Conservation (phyloP, 768 basidiomycete species). For the Tricholoma furcatifolium region DNA sequence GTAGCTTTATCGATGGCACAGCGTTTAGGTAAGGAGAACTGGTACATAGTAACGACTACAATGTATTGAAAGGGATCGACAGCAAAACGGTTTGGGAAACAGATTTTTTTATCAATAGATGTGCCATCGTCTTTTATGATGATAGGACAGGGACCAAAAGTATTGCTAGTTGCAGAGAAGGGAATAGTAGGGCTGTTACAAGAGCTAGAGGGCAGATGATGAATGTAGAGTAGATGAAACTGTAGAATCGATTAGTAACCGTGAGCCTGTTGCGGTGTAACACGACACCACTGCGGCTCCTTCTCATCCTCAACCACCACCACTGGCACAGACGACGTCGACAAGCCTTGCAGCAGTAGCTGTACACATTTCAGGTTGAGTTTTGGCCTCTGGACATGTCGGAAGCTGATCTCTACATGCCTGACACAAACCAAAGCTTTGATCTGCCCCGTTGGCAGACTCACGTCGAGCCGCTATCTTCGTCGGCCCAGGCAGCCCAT, state of each 20-base stretch:
- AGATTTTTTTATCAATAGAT: slow-evolving; percentile 76
- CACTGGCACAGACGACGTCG: background rate
- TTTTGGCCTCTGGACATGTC: slow-evolving; percentile 49
- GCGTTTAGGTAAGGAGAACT: slow-evolving; percentile 61
- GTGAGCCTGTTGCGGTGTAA: slow-evolving; percentile 19
- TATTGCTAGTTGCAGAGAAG: slow-evolving; percentile 60
- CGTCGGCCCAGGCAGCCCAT: slow-evolving; percentile 50
- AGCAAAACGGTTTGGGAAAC: slow-evolving; percentile 66
- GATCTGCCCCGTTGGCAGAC: slow-evolving; percentile 76
- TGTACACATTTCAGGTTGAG: slow-evolving; percentile 12
- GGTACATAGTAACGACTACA: background rate
- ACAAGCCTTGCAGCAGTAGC: slow-evolving; percentile 14
- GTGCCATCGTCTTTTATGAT: slow-evolving; percentile 38
- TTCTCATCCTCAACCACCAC: slow-evolving; percentile 8
- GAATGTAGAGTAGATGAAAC: background rate
- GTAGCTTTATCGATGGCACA: slow-evolving; percentile 72
- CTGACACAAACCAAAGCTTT: slow-evolving; percentile 78
- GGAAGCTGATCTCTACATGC: slow-evolving; percentile 76
- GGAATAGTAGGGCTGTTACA: slow-evolving; percentile 50
- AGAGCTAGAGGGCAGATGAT: slow-evolving; percentile 18
- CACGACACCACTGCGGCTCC: slow-evolving; percentile 13
- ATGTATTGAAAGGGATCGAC: slow-evolving; percentile 19
- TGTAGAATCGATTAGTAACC: slow-evolving; percentile 21
- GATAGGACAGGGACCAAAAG: slow-evolving; percentile 44
- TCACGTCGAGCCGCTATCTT: slow-evolving; percentile 54